phyloP scores from a whole-genome alignment of 352 stramenopile species.

The Globisporangium abappressorium region DNA sequence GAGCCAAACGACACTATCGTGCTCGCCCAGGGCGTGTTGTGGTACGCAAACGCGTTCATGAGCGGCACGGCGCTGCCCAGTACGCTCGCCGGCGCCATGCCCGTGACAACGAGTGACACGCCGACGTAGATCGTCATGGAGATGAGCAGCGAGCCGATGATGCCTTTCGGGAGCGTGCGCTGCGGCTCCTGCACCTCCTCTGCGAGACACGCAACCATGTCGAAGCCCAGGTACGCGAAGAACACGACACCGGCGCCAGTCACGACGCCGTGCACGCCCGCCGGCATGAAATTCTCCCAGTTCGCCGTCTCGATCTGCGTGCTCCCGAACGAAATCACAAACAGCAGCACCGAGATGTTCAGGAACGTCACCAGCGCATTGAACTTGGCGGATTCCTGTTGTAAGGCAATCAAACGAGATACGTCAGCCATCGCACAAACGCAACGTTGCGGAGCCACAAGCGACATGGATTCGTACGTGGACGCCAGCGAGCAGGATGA shows the following conservation, averaged over 20 bases:
- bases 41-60: slow-evolving; percentile 81
- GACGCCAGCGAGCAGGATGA: slow-evolving; percentile 82
- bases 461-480: slow-evolving; percentile 39
- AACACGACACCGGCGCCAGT: slow-evolving; percentile 88
- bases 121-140: slow-evolving; percentile 90
- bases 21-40: slow-evolving; percentile 65
- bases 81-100: slow-evolving; percentile 74
- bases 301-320: slow-evolving; percentile 73
- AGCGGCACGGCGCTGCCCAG: slow-evolving; percentile 77
- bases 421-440: slow-evolving; percentile 5
- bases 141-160: slow-evolving; percentile 90
- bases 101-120: slow-evolving; percentile 89
- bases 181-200: slow-evolving; percentile 91
- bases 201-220: slow-evolving; percentile 91
- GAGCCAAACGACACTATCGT: slow-evolving; percentile 89
- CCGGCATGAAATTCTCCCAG: slow-evolving; percentile 82
- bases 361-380: slow-evolving; percentile 88
- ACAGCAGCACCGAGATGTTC: slow-evolving; percentile 89
- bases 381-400: slow-evolving; percentile 90
- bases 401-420: neutral
- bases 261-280: slow-evolving; percentile 88
- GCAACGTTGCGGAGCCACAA: neutral
- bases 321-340: slow-evolving; percentile 86
- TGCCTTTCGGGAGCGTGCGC: slow-evolving; percentile 88
- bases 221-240: slow-evolving; percentile 92